Evolutionary conservation across 306 rosid genomes (phyloP), one percentile per base, ranked within the genome.

Genomic region (Hippophae rhamnoides): DNA sequence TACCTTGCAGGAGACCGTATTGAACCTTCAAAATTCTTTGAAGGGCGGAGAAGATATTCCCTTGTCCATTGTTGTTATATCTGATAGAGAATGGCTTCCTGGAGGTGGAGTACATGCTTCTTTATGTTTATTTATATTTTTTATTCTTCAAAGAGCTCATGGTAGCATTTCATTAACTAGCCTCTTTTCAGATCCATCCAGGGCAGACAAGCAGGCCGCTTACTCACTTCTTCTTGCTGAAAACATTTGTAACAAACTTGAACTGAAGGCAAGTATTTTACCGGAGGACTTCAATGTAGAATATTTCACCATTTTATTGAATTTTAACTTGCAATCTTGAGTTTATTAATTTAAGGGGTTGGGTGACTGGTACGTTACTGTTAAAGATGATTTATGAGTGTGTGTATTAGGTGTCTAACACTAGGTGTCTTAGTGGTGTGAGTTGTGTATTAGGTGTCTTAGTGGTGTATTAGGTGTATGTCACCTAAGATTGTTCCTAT

Each of bases 191-290:
- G 97, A 93, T 81, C 69, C 93, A 63, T 72, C 82, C 1, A 83
- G 79, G 80, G 95, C 95, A 51, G 97, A 93, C 74, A 93, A 82
- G 79, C 88, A 76, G 43, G 79, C 97, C 9, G 90, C 87, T 3
- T 88, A 83, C 79, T 73, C 97, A 54, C 95, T 93, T 76, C 82
- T 93, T 46, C 89, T 88, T 67, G 97, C 97, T 3, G 99, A 88
- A 74, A 84, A 65, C 74, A 88, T 88, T 72, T 86, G 93, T 77
- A 65, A 64, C 69, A 82, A 82, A 58, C 85, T 80, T 67, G 95
- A 90, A 59, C 72, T 93, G 56, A 93, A 86, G 94, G 99, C 83
- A 74, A 64, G 58, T 54, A 65, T 56, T 4, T 38, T 65, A 60
- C 42, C 43, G 5, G 58, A 43, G 3, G 57, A 47, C 43, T 41